Base-by-base conservation (phyloP, 2,329 filamentous ascomycete genomes). In the Trichoderma gracile region DNA sequence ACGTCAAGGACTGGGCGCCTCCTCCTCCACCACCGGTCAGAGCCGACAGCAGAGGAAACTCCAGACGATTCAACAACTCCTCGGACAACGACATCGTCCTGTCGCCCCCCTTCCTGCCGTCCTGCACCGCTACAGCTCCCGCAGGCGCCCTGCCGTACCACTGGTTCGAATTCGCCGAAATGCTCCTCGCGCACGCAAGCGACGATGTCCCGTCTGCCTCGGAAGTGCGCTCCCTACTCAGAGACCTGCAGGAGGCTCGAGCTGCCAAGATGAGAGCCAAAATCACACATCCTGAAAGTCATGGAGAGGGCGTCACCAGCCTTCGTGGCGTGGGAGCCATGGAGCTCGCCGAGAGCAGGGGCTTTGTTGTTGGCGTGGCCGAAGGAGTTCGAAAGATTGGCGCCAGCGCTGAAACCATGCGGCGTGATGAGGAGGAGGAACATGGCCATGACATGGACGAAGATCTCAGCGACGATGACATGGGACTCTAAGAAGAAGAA, bases 161-260 rank as follows among this genome's bases (percentile, higher is more conserved):
- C 79, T 99, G 94, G 93, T 84, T 96, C 47, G 95, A 98, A 78
- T 79, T 98, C 9, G 89, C 90, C 19, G 93, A 97, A 77, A 87
- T 96, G 74, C 81, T 99, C 52, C 84, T 99, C 2, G 90, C 93
- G 53, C 89, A 92, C 63, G 93, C 93, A 4, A 84, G 86, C 27
- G 93, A 97, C 75, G 93, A 97, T 75, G 84, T 98, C 56, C 84
- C 73, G 71, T 86, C 89, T 0, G 83, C 91, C 2, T 89, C 93
- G 69, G 86, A 88, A 69, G 88, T 96, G 8, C 82, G 93, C 7
- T 85, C 89, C 27, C 75, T 96, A 65, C 75, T 97, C 66, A 82
- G 93, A 60, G 93, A 97, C 73, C 76, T 98, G 68, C 84, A 93
- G 61, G 94, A 98, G 78, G 91, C 95, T 57, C 82, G 95, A 47